A percentile compares a stretch with the other conserved stretches of the same genome.
phyloP scores from a whole-genome alignment of 2,329 filamentous ascomycete genomes.

The Zymoseptoria crescenta region DNA sequence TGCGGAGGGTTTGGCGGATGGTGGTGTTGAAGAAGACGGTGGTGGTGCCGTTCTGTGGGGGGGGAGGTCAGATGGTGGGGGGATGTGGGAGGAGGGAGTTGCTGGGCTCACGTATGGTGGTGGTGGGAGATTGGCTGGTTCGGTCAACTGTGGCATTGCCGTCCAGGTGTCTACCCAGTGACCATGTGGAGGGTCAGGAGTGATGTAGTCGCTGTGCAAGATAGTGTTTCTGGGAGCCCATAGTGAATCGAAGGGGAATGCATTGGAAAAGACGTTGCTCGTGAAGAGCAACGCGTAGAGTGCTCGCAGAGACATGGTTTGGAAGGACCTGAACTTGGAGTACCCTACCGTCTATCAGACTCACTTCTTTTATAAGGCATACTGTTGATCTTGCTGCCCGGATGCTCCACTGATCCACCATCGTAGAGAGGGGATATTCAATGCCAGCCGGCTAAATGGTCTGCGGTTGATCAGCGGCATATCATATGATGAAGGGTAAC shows the following conservation, averaged over 20 bases:
- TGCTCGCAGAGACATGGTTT: not conserved
- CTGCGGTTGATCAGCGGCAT: not conserved
- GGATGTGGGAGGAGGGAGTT: constrained; percentile 6
- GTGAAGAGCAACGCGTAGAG: not conserved
- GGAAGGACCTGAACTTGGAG: not conserved
- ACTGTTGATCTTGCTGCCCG: not conserved
- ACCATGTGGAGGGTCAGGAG: constrained; percentile 18
- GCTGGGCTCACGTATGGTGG: constrained; percentile 46
- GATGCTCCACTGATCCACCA: not conserved
- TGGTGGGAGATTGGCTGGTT: constrained; percentile 54
- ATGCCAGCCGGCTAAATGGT: not conserved
- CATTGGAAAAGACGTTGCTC: not conserved
- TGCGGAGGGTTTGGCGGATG: constrained; percentile 57
- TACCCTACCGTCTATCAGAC: not conserved
- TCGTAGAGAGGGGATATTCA: not conserved
- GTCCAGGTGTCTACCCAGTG: constrained; percentile 59
- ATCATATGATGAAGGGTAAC: not conserved
- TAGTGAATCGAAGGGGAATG: not conserved
- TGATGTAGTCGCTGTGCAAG: not conserved
- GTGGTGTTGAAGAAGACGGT: constrained; percentile 55
- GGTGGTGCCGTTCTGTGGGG: constrained; percentile 47
- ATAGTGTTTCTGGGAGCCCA: constrained; percentile 1
- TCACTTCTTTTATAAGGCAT: not conserved
- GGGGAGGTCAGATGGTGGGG: constrained; percentile 8
- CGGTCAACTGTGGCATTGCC: constrained; percentile 58